Evolutionary conservation across 331 rosid species (phyloP), one percentile per base, ranked within the genome.

Genomic region (Cucumis variabilis): DNA sequence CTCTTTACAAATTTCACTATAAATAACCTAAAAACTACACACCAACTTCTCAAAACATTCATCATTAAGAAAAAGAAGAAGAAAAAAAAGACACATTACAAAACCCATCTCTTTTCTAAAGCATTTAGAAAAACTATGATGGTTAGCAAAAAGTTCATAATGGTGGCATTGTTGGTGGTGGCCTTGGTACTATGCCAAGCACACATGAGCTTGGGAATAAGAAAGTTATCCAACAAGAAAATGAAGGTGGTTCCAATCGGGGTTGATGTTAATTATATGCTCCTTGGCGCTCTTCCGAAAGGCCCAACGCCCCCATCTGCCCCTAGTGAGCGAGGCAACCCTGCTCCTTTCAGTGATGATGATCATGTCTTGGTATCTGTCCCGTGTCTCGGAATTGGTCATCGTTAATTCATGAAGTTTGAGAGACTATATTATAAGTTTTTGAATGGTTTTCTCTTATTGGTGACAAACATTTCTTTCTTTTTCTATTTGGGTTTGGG

Each of bases 231-330:
- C 82, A 14, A 48, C 12, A 76, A 48, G 27, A 24, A 55, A 11
- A 58, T 30, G 51, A 25, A 51, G 16, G 5, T 9, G 85, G 19
- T 17, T 55, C 11, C 69, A 21, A 28, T 58, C 12, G 67, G 7
- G 1, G 84, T 10, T 0, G 44, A 11, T 6, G 28, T 17, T 5
- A 9, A 28, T 37, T 37, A 37, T 33, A 33, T 82, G 50, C 71
- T 81, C 9, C 70, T 81, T 23, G 69, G 55, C 6, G 72, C 86
- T 14, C 86, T 82, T 9, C 86, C 86, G 1, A 82, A 27, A 62
- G 86, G 86, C 33, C 58, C 58, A 9, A 82, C 37, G 0, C 86
- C 86, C 8, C 86, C 73, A 0, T 82, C 73, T 13, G 73, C 37
- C 30, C 86, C 60, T 0, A 62, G 86, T n/a, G 55, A 82, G 5